Evolutionary conservation across 495 filamentous ascomycete species (phyloP).

Genomic region (Aspergillus baeticus): DNA sequence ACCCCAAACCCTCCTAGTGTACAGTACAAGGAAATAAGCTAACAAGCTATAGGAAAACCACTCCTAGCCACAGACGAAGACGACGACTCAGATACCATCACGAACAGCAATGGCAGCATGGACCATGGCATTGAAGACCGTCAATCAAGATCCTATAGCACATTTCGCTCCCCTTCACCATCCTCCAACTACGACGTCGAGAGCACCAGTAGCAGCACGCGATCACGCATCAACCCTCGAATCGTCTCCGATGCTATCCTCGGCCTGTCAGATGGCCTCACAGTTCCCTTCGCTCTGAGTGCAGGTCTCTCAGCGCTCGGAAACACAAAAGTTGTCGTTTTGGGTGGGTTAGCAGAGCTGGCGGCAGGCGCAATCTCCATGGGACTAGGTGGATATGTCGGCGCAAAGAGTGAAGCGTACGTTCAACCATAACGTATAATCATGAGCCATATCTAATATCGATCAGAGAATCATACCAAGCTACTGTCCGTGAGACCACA

Average conservation of each 20-base stretch:
- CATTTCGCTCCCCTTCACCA: slow-evolving; percentile 31
- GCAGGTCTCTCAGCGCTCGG: slow-evolving; percentile 54
- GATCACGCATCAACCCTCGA: slow-evolving; percentile 46
- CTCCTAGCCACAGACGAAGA: slow-evolving; percentile 27
- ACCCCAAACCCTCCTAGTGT: not conserved
- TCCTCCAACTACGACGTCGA: slow-evolving; percentile 21
- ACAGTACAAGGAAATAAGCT: not conserved
- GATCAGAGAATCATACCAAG: slow-evolving; percentile 46
- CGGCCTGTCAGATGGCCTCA: slow-evolving; percentile 58
- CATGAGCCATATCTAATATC: not conserved
- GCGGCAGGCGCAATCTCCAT: slow-evolving; percentile 57
- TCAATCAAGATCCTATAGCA: slow-evolving; percentile 40
- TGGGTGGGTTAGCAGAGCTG: slow-evolving; percentile 55
- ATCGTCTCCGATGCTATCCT: slow-evolving; percentile 58
- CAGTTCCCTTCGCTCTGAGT: slow-evolving; percentile 56
- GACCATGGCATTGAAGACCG: slow-evolving; percentile 40
- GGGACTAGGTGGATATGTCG: slow-evolving; percentile 60
- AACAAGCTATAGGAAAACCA: slow-evolving; percentile 30
- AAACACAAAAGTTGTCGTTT: slow-evolving; percentile 52
- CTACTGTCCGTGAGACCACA: slow-evolving; percentile 45
- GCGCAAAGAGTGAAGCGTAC: slow-evolving; percentile 67
- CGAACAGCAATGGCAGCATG: slow-evolving; percentile 11
- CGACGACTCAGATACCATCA: slow-evolving; percentile 30
- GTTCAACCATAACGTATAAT: slow-evolving; percentile 17
- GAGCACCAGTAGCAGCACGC: slow-evolving; percentile 32